Percentiles rank a stretch among this genome's conserved stretches.
Conservation (phyloP, 768 basidiomycete genomes). For the Pleurotus djamor region DNA sequence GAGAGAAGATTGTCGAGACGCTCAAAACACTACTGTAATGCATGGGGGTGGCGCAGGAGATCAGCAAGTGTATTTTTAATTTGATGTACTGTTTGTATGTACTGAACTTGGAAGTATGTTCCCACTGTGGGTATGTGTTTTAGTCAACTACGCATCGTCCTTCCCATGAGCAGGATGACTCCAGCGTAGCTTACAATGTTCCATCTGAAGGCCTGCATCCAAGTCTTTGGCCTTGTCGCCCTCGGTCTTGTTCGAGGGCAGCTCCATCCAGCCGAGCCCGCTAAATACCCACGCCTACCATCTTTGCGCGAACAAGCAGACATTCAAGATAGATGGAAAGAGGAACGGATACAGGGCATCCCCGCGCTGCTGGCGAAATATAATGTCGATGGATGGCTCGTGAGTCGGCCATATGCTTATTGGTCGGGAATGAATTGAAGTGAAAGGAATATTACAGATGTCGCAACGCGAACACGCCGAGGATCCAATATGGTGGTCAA, state of each 20-base stretch:
- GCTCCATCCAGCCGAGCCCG: conserved; percentile 24
- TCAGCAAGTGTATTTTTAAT: not conserved
- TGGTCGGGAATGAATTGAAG: not conserved
- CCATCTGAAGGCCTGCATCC: too few relatives aligned
- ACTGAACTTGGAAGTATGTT: not conserved
- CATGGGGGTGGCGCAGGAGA: not conserved
- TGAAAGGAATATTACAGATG: conserved; percentile 25
- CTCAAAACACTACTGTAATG: conserved; percentile 57
- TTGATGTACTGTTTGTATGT: not conserved
- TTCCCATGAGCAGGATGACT: too few relatives aligned
- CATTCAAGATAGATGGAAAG: conserved; percentile 38
- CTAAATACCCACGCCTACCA: conserved; percentile 32
- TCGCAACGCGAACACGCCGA: conserved; percentile 51
- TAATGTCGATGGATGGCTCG: conserved; percentile 40
- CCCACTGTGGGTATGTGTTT: not conserved
- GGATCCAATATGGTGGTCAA: conserved; percentile 50
- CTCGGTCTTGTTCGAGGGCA: conserved; percentile 9
- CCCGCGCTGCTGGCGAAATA: conserved; percentile 41
- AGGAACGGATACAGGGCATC: conserved; percentile 36
- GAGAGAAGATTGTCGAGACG: conserved; percentile 77
- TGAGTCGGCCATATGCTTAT: conserved; percentile 13
- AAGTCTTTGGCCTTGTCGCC: not conserved
- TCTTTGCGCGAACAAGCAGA: conserved; percentile 35
- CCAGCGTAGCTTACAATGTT: too few relatives aligned
- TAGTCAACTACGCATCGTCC: too few relatives aligned